Evolutionary conservation across 306 rosid species (phyloP).

Genomic region (Dicorynia guianensis): DNA sequence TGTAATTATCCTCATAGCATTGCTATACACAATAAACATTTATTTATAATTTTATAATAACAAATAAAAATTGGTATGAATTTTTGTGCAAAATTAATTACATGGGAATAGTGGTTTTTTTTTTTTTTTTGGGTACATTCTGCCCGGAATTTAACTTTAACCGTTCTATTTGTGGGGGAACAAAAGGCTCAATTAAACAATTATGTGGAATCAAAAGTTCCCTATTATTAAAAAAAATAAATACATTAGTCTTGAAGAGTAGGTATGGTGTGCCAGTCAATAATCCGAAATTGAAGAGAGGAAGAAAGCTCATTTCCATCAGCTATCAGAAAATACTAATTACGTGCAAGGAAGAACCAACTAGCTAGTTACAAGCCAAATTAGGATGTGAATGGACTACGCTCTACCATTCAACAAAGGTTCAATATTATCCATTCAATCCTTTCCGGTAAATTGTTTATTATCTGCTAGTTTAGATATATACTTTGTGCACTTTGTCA

Average conservation of each 20-base stretch:
- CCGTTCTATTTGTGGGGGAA: too few species aligned
- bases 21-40: too few species aligned
- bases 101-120: too few species aligned
- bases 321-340: slow-evolving; percentile 7
- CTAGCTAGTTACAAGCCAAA: slow-evolving; percentile 13
- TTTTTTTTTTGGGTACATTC: too few species aligned
- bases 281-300: background rate
- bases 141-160: too few species aligned
- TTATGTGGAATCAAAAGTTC: background rate
- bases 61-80: too few species aligned
- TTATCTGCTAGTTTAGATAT: background rate
- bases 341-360: slow-evolving; percentile 13
- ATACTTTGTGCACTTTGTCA: too few species aligned
- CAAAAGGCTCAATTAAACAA: too few species aligned
- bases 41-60: too few species aligned
- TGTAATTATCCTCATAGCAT: too few species aligned
- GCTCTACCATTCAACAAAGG: background rate
- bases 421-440: background rate
- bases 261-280: background rate
- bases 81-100: too few species aligned
- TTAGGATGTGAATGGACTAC: background rate
- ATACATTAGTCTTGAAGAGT: background rate
- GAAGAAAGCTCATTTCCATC: background rate
- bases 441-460: background rate
- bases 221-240: background rate